phyloP scores from a whole-genome alignment of 2,329 filamentous ascomycete genomes.

The Pleurostoma richardsiae region DNA sequence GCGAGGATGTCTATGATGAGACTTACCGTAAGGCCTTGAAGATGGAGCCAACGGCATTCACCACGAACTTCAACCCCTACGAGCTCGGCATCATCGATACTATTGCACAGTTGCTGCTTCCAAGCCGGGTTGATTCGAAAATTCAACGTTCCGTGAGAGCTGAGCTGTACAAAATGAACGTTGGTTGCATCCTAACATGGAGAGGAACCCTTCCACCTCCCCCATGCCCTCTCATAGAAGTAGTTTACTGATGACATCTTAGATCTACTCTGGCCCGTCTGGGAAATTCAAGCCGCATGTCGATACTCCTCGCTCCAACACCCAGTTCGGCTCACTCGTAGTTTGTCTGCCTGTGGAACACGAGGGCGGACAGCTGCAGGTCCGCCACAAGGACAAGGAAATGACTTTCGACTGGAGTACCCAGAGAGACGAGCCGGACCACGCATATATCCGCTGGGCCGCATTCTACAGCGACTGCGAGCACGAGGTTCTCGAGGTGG shows the following conservation, averaged over 20 bases:
- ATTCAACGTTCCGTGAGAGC: slow-evolving; percentile 33
- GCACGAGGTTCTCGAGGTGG: slow-evolving; percentile 46
- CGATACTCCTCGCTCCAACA: slow-evolving; percentile 42
- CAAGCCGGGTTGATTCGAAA: slow-evolving; percentile 13
- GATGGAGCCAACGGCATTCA: slow-evolving; percentile 41
- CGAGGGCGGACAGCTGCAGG: slow-evolving; percentile 34
- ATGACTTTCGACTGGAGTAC: slow-evolving; percentile 35
- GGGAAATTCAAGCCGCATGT: slow-evolving; percentile 46
- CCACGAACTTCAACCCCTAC: slow-evolving; percentile 44
- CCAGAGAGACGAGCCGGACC: neutral
- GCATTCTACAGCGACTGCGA: slow-evolving; percentile 50
- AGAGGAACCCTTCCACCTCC: too few relatives aligned
- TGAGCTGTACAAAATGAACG: slow-evolving; percentile 54
- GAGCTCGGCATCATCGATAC: slow-evolving; percentile 45
- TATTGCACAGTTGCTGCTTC: slow-evolving; percentile 39
- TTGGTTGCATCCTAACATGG: slow-evolving; percentile 14
- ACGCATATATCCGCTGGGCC: slow-evolving; percentile 32
- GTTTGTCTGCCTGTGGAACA: slow-evolving; percentile 36
- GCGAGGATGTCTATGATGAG: slow-evolving; percentile 43
- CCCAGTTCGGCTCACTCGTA: slow-evolving; percentile 49
- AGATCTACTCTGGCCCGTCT: slow-evolving; percentile 47
- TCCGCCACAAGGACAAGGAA: slow-evolving; percentile 30
- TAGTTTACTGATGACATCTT: neutral
- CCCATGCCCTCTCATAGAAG: too few relatives aligned
- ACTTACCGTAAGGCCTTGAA: slow-evolving; percentile 47